Evolutionary conservation across 805 yeast species (phyloP).

Genomic region (Komagataella pseudopastoris): DNA sequence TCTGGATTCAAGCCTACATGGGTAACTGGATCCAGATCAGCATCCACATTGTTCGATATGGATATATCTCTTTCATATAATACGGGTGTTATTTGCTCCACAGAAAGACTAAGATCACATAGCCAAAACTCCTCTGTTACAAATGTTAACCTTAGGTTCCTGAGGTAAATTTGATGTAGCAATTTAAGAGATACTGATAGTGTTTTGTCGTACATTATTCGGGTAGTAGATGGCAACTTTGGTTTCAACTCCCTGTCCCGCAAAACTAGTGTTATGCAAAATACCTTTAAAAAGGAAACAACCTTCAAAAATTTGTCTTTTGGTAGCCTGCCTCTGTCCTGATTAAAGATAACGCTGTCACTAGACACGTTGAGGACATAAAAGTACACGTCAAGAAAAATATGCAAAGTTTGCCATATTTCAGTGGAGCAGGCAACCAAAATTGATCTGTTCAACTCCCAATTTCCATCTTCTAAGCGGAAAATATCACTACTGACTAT

Average conservation of each 20-base stretch:
- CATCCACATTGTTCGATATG: neutral
- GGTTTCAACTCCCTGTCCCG: neutral
- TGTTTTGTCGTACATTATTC: neutral
- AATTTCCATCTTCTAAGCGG: neutral
- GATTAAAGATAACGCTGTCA: conserved; percentile 40
- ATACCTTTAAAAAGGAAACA: conserved; percentile 27
- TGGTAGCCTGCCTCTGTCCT: conserved; percentile 23
- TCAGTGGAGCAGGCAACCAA: neutral
- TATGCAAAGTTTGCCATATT: conserved; percentile 25
- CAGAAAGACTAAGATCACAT: neutral
- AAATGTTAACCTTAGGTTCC: neutral
- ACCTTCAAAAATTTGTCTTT: conserved; percentile 29
- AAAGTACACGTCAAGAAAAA: conserved; percentile 50
- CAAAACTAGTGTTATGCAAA: conserved; percentile 3
- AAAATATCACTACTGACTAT: neutral
- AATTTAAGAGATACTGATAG: neutral
- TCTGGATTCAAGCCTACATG: neutral
- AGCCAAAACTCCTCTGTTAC: neutral
- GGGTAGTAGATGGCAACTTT: neutral
- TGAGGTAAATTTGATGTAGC: neutral
- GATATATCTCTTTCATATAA: neutral
- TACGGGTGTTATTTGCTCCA: neutral
- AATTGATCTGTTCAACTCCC: neutral
- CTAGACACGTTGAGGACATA: conserved; percentile 55
- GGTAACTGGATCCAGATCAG: neutral